Base-by-base conservation (phyloP, 352 stramenopile genomes). In the Globisporangium solare region DNA sequence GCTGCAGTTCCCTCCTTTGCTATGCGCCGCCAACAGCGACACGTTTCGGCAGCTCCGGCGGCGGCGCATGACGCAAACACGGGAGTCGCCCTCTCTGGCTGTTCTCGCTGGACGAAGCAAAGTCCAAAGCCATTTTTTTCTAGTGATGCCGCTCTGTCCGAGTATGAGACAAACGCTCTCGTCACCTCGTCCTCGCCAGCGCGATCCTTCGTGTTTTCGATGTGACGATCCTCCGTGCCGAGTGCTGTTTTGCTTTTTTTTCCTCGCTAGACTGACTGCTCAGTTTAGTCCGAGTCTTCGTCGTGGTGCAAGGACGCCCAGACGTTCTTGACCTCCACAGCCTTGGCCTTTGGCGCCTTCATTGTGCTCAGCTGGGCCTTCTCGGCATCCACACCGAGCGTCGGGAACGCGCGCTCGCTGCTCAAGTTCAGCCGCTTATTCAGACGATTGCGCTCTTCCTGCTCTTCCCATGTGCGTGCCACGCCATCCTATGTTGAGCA, bases 391-490 rank as follows among this genome's bases (percentile, higher is more conserved):
- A 62, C 70, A 4, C 82, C 82, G 15, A 92, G 72, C 56, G 82
- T 89, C 55, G 82, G 82, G 58, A 92, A 92, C 20, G 82, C 79
- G 35, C 76, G 77, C 60, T 92, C 78, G 62, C 80, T 92, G 63
- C 76, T 70, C 47, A 92, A 50, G 52, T 88, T 83, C 46, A 92
- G 83, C 41, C 72, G 67, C 31, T 71, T 70, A 27, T 66, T 62
- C 43, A 74, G 61, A 52, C 81, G 81, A 55, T 85, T 87, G 60
- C 80, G 82, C 63, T 86, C 55, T 58, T 92, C 76, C 58, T 89
- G 78, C 56, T 92, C 82, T 39, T 73, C 82, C 79, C 82, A 89
- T 57, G 80, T 76, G 32, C 66, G 69, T 15, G 79, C 74, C 24
- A 89, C 82, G 12, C 56, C 54, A 55, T 88, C 81, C 64, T 83